Base-by-base conservation (phyloP, 129 eudicot genomes). In the Smallanthus sonchifolius region DNA sequence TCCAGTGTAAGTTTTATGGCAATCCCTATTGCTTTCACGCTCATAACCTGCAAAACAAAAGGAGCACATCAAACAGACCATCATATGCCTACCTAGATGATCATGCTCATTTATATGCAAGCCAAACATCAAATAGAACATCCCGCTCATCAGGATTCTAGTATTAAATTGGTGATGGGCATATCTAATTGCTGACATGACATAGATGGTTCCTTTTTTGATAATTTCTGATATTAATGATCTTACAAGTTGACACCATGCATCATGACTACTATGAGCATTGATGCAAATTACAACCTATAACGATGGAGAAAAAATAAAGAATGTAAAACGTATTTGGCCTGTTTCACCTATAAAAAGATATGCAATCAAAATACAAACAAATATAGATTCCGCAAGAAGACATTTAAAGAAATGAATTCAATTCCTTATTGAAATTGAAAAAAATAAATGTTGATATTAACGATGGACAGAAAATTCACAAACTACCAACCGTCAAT, bases 1-100 rank as follows among this genome's bases (percentile, higher is more conserved):
- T 87, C 96, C 48, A 89, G 28, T 74, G 96, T 89, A 67, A 89
- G 96, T 72, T 87, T 87, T 68, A 89, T 87, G 64, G 96, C 96
- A 32, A 89, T 89, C 38, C 96, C 96, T 73, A 89, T 86, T 65
- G 96, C 96, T 75, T 89, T 89, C 11, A 89, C 80, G 37, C 96
- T 89, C 96, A 89, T 89, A 77, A 89, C 96, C 96, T 89, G 80
- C 74, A 84, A 71, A 51, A 74, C n/a, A 32, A 28, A 70, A 60
- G 20, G 19, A 39, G n/a, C 10, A 38, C 38, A 24, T 24, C 30
- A 24, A 38, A 36, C 1, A 54, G 34, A 57, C 35, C 15, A 60
- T 16, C 80, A 72, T 45, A 4, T 54, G 36, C 59, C 68, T 70
- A 43, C 24, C 42, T 10, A 19, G 10, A 39, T 1, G 30, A 74